Base-by-base conservation (phyloP, 2,329 filamentous ascomycete genomes). In the Tolypocladium capitatum region DNA sequence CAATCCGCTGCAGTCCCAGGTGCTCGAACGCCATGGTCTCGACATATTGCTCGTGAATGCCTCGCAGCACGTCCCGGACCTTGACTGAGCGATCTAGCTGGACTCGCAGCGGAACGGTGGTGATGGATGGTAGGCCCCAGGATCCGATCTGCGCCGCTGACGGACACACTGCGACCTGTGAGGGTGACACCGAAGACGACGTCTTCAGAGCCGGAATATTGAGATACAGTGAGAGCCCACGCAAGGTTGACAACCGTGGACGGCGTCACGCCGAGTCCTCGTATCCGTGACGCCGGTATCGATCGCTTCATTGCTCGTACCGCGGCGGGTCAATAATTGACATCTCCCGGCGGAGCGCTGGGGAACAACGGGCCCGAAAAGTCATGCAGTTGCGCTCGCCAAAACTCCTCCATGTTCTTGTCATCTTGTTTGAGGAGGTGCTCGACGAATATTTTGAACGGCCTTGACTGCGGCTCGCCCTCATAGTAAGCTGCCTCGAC, bases 221-320 rank as follows among this genome's bases (percentile, higher is more conserved):
- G 62, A 18, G 68, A 61, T 4, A 78, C 55, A 1, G 82, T 55
- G 45, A 73, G 69, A 9, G 70, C 68, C 55, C 74, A 69, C 0
- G 78, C 76, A 30, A 72, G 69, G 1, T 52, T 49, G 14, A 59
- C 33, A 4, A 56, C 3, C 0, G 46, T 56, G 0, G 56, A 46
- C 2, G 45, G 43, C 0, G 52, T 56, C 69, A 48, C 71, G 64
- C 52, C 44, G n/a, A 43, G 34, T 10, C 14, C 28, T 43, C 10
- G 7, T 35, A 18, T 32, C n/a, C 2, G 34, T 16, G 7, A 27
- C 10, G 18, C 4, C 5, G 13, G 30, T 27, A 51, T 73, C 69
- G 1, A 75, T 58, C 3, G 72, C 58, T 1, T 68, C 72, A 52
- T 74, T 67, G 5, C 34, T 10, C 18, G 34, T 10, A 42, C n/a